These are phyloP conservation scores for Stentor coeruleus DNA, from an alignment of 73 alveolate species.

Conservation along the genomic window DNA sequence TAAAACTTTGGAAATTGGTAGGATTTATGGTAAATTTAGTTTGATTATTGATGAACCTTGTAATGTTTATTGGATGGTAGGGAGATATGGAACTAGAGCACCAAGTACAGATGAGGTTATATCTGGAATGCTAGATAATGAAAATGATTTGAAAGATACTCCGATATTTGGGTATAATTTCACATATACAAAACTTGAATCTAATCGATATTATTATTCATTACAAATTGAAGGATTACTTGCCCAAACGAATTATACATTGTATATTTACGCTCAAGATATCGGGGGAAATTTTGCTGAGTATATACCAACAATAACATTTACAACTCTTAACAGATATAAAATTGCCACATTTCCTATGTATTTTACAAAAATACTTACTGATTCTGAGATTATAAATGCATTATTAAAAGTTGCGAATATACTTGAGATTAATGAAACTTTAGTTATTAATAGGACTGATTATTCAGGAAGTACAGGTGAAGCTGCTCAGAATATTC, in stretches of 20 bases:
- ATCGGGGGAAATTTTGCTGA: slow-evolving; percentile 4
- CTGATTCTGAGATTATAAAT: background rate
- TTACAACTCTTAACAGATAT: background rate
- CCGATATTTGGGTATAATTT: background rate
- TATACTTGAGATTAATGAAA: background rate
- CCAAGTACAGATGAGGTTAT: background rate
- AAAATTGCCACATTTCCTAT: background rate
- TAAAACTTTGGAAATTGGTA: background rate
- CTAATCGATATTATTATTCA: background rate
- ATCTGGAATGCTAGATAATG: background rate
- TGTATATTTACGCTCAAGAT: background rate
- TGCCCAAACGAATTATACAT: slow-evolving; percentile 15
- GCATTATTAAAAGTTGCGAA: background rate
- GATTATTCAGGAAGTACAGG: slow-evolving; percentile 20
- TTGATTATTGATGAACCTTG: background rate
- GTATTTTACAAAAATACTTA: background rate
- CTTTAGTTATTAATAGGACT: background rate
- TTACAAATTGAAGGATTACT: background rate
- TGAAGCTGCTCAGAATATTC: background rate
- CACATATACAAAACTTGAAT: background rate
- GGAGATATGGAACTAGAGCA: slow-evolving; percentile 10
- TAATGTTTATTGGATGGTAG: slow-evolving; percentile 21
- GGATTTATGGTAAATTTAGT: background rate
- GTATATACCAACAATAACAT: background rate
- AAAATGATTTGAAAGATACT: background rate